Base-by-base conservation (phyloP, 2,329 filamentous ascomycete genomes). In the Arthrobotrys sinensis region DNA sequence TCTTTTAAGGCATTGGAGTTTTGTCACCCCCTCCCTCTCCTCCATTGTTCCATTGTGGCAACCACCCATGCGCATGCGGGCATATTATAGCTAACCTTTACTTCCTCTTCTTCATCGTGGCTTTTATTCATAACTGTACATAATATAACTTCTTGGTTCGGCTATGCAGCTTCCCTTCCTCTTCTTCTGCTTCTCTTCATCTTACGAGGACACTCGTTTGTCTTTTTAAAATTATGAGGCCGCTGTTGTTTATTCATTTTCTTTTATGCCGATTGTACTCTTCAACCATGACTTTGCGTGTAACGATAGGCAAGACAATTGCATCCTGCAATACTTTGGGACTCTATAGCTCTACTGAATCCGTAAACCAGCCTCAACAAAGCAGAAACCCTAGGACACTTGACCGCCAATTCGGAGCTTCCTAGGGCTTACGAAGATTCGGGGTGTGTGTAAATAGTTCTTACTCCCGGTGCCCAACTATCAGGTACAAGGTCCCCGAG, bases 51-150 rank as follows among this genome's bases (percentile, higher is more conserved):
- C 52, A 36, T 38, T 60, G 14, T 14, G 52, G 52, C 52, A 21
- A 38, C 34, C 10, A 34, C 55, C 45, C 46, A 46, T 60, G 50
- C 50, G 40, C 36, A 57, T 69, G 38, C 36, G 43, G 52, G 40
- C 65, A 75, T 79, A 55, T 71, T 66, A 55, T 67, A 75, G 75
- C 63, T 67, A 52, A 36, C 66, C 67, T 76, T 65, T 28, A 19
- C 16, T 46, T 40, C n/a, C 19, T 24, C 14, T 19, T 21, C 24
- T 48, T 62, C n/a, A 24, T 19, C 36, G 38, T 36, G 16, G 52
- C 53, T 69, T 50, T 64, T 63, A 45, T 50, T 57, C 24, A 73
- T 66, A 57, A 34, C 16, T 72, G 60, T 53, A 79, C 63, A 64
- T 72, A 75, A 68, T 65, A 70, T 76, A 76, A 73, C 48, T 76